These are phyloP conservation scores for Trypanosoma platydactyli DNA, from an alignment of 208 protist genomes.

Conservation along the genomic window DNA sequence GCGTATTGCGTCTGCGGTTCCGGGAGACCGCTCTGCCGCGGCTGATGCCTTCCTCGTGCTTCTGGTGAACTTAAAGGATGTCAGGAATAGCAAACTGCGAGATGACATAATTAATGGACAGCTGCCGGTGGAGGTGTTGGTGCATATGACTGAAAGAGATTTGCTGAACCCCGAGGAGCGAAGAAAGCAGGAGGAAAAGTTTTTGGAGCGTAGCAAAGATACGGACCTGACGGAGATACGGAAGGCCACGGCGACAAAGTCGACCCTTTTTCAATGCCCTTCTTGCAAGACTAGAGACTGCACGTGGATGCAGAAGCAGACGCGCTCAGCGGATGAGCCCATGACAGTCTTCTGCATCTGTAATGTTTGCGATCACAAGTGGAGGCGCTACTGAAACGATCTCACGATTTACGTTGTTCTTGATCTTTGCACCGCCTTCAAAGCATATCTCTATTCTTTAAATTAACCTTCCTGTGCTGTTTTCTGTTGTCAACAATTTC, in stretches of 20 bases:
- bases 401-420: background rate
- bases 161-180: slow-evolving; percentile 79
- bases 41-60: slow-evolving; percentile 75
- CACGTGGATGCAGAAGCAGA: slow-evolving; percentile 95
- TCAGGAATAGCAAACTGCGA: slow-evolving; percentile 65
- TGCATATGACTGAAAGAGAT: slow-evolving; percentile 70
- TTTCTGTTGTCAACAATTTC: too few species aligned
- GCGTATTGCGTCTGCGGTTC: slow-evolving; percentile 62
- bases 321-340: slow-evolving; percentile 97
- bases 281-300: slow-evolving; percentile 85
- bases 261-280: slow-evolving; percentile 84
- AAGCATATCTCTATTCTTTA: background rate
- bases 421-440: background rate
- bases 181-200: slow-evolving; percentile 55
- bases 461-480: too few species aligned
- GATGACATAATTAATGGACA: slow-evolving; percentile 51
- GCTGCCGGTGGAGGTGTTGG: slow-evolving; percentile 70
- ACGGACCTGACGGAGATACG: slow-evolving; percentile 76
- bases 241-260: slow-evolving; percentile 65
- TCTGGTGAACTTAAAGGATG: slow-evolving; percentile 64
- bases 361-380: slow-evolving; percentile 85
- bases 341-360: slow-evolving; percentile 97
- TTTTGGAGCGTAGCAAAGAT: slow-evolving; percentile 74
- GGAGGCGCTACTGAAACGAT: slow-evolving; percentile 53
- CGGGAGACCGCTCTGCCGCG: slow-evolving; percentile 41